These are phyloP conservation scores for Alternaria solani DNA, from an alignment of 2,329 filamentous ascomycete genomes.

Conservation along the genomic window DNA sequence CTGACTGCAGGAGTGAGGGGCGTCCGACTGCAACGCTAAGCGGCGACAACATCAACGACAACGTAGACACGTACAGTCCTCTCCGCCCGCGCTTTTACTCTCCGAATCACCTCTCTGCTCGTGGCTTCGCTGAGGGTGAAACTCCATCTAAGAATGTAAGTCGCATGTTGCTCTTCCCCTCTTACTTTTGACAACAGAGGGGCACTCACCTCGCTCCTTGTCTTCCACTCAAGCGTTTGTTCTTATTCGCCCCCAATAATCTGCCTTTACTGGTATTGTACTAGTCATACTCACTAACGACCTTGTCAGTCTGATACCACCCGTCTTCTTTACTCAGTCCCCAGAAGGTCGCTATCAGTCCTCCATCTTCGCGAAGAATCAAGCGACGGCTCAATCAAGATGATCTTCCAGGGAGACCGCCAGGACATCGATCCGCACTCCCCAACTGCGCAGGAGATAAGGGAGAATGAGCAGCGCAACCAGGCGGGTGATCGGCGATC, in stretches of 20 bases:
- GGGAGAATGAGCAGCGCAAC: neutral
- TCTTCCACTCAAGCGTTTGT: conserved; percentile 1
- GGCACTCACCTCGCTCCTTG: conserved; percentile 9
- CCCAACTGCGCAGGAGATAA: conserved; percentile 17
- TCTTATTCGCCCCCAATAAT: conserved; percentile 15
- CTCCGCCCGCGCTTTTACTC: conserved; percentile 44
- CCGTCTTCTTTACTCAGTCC: conserved; percentile 34
- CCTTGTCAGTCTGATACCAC: conserved; percentile 32
- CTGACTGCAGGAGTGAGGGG: conserved; percentile 29
- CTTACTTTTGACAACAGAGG: conserved; percentile 10
- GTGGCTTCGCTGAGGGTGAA: conserved; percentile 27
- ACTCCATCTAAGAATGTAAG: conserved; percentile 47
- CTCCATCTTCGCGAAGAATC: conserved; percentile 20
- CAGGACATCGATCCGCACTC: conserved; percentile 32
- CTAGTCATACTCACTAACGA: conserved; percentile 16
- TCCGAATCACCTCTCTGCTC: conserved; percentile 33
- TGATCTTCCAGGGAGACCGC: conserved; percentile 36
- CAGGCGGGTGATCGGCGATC: conserved; percentile 10
- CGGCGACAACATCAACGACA: neutral
- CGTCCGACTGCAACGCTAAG: conserved; percentile 10
- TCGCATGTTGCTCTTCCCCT: conserved; percentile 24
- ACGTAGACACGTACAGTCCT: conserved; percentile 2
- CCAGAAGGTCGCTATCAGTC: conserved; percentile 13
- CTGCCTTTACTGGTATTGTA: neutral
- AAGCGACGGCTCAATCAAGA: conserved; percentile 30